Conservation (phyloP, 345 rosid species). For the Acer negundo region DNA sequence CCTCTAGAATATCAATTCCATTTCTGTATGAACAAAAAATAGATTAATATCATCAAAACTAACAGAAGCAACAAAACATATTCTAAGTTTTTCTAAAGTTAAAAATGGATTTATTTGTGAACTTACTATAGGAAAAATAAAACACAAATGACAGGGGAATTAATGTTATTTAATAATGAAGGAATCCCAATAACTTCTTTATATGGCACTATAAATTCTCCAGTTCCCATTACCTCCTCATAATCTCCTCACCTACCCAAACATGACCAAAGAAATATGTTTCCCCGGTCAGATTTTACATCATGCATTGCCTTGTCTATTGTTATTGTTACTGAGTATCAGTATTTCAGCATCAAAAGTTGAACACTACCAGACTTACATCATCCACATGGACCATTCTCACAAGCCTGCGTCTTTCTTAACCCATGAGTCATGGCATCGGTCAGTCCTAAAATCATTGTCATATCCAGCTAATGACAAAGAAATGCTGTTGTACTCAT, state of each 20-base stretch:
- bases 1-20: background rate
- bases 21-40: background rate
- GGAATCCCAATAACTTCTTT: background rate
- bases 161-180: background rate
- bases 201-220: background rate
- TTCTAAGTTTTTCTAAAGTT: background rate
- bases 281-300: background rate
- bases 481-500: slow-evolving; percentile 34
- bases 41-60: background rate
- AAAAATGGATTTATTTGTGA: background rate
- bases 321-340: slow-evolving; percentile 10
- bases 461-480: slow-evolving; percentile 11
- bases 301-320: slow-evolving; percentile 2
- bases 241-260: background rate
- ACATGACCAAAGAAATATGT: slow-evolving; percentile 4
- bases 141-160: background rate
- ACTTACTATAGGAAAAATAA: background rate
- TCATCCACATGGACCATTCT: slow-evolving; percentile 40
- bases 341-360: slow-evolving; percentile 6
- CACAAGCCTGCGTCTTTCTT: slow-evolving; percentile 37
- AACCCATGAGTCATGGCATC: slow-evolving; percentile 37
- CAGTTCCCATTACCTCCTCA: background rate
- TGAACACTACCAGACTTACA: slow-evolving; percentile 31
- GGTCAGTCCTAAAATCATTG: slow-evolving; percentile 17
- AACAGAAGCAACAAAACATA: background rate